Evolutionary conservation across 1,139 yeast species (phyloP).

Genomic region (Suhomyces maxii): DNA sequence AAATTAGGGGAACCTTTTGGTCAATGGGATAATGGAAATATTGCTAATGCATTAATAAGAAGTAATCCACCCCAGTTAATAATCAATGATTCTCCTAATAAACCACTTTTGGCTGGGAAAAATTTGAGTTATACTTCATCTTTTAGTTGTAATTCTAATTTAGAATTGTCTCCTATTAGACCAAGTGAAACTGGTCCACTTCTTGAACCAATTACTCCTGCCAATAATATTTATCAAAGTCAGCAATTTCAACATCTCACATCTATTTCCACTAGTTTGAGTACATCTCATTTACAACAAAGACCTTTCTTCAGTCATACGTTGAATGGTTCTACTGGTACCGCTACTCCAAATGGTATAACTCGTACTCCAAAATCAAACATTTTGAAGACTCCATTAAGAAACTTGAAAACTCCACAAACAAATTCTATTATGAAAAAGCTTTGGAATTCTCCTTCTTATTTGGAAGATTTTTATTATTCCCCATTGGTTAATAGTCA

Average conservation of each 20-base stretch:
- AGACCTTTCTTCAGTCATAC: constrained; percentile 16
- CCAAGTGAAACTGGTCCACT: constrained; percentile 63
- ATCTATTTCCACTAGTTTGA: neutral
- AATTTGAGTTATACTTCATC: constrained; percentile 53
- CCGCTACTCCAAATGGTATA: constrained; percentile 10
- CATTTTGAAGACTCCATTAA: constrained; percentile 37
- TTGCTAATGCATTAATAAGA: constrained; percentile 1
- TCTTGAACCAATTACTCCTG: constrained; percentile 58
- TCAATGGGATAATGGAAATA: constrained; percentile 10
- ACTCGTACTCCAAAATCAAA: constrained; percentile 34
- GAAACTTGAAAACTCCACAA: constrained; percentile 44
- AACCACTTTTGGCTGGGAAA: constrained; percentile 45
- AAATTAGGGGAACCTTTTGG: constrained; percentile 16
- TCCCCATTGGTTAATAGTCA: constrained; percentile 50
- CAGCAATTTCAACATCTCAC: constrained; percentile 18
- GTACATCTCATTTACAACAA: constrained; percentile 3
- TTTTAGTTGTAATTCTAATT: constrained; percentile 64
- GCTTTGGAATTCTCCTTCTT: constrained; percentile 65
- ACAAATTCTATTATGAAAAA: constrained; percentile 46
- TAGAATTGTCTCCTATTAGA: constrained; percentile 61
- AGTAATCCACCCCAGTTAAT: constrained; percentile 28
- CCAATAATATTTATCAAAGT: constrained; percentile 26
- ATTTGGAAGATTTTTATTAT: constrained; percentile 64
- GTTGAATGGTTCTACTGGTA: constrained; percentile 3
- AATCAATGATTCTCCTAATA: constrained; percentile 38